Evolutionary conservation across 345 rosid genomes (phyloP).

Genomic region (Eucalyptus curtisii): DNA sequence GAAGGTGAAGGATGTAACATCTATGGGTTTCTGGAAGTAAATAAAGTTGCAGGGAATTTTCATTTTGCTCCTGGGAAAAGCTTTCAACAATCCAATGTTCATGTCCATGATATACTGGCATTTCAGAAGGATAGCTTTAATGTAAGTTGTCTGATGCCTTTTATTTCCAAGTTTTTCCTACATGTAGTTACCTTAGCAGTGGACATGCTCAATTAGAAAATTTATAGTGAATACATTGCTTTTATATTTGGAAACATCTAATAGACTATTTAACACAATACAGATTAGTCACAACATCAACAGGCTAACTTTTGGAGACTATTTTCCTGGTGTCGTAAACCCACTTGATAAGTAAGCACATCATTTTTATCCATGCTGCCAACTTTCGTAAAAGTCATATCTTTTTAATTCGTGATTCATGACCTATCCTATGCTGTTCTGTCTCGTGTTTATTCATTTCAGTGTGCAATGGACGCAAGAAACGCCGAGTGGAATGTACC

Average conservation of each 20-base stretch:
- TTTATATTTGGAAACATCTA: not conserved
- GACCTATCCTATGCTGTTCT: not conserved
- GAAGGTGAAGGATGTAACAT: constrained; percentile 96
- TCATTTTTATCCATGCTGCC: not conserved
- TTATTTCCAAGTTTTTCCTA: not conserved
- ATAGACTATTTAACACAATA: not conserved
- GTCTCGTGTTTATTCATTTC: constrained; percentile 1
- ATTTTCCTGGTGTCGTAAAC: constrained; percentile 84
- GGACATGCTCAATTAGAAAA: not conserved
- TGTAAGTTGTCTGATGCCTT: constrained; percentile 25
- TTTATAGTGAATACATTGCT: not conserved
- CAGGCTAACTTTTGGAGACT: constrained; percentile 72
- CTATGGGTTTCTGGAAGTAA: constrained; percentile 88
- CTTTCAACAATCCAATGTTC: constrained; percentile 84
- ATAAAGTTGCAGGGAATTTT: constrained; percentile 93
- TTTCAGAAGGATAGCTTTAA: constrained; percentile 84
- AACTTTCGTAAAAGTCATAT: not conserved
- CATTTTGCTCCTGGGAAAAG: constrained; percentile 99
- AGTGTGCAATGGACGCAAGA: constrained; percentile 80
- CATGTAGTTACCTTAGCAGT: not conserved
- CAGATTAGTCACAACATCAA: constrained; percentile 93
- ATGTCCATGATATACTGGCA: constrained; percentile 75
- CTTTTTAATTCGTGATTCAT: not conserved
- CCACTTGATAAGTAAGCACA: constrained; percentile 81
- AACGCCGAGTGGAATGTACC: constrained; percentile 72